Evolutionary conservation across 2,329 filamentous ascomycete species (phyloP), one percentile per base, ranked within the genome.

Genomic region (Ascochyta rabiei): DNA sequence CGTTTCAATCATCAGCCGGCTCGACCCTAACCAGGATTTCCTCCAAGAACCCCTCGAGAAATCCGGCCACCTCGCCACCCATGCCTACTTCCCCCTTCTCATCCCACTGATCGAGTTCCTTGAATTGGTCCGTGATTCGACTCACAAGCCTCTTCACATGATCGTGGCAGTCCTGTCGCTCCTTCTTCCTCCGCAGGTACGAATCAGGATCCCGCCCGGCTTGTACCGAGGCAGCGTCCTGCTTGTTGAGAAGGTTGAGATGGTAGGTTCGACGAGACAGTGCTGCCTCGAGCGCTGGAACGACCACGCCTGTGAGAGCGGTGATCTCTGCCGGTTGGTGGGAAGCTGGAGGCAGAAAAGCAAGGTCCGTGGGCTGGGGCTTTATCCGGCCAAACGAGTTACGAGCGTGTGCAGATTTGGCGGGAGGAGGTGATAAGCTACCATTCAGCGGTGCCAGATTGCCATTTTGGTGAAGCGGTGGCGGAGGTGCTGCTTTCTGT

Each of bases 11-110:
- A 67, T 95, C 90, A 57, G 92, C 81, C 4, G 93, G 90, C 78
- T 98, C 93, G 13, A 98, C 91, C 51, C 95, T 80, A 31, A 97
- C 92, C 19, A 99, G 79, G 21, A 99, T 89, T 79, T 99, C 95
- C 74, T 99, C 95, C 30, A 99, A 79, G 59, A 98, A 85, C 0
- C 93, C 93, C 74, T 99, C 95, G 7, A 98, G 77, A 64, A 98
- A 96, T 1, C 90, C 91, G 39, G 87, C 87, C 2, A 96, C 92
- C 23, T 93, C 93, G 39, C 91, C 88, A 0, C 92, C 93, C 93
- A 98, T 97, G 1, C 92, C 91, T 10, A 98, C 91, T 6, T 92
- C 91, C 64, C 91, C 89, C 38, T 87, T 85, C 72, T 89, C 89
- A 75, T 99, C 95, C 76, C 88, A 90, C 60, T 89, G 84, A 74